Evolutionary conservation across 306 rosid species (phyloP).

Genomic region (Ammopiptanthus mongolicus): DNA sequence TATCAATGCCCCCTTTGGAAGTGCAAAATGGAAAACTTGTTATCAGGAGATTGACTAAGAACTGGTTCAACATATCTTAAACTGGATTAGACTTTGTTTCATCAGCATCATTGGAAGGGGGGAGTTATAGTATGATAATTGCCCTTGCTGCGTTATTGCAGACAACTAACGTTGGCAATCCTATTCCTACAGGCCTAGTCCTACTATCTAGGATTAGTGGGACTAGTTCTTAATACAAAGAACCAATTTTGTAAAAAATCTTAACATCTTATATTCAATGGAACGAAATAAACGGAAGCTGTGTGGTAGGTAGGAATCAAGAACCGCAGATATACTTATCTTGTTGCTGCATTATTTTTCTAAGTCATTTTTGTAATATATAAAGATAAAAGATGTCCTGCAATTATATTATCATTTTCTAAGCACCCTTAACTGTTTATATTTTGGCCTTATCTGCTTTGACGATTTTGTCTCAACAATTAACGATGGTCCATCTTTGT

Average conservation of each 20-base stretch:
- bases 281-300: constrained; percentile 36
- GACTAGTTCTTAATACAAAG: constrained; percentile 23
- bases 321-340: constrained; percentile 25
- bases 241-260: constrained; percentile 26
- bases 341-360: constrained; percentile 30
- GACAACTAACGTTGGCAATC: constrained; percentile 20
- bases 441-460: constrained; percentile 19
- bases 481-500: not conserved
- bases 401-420: constrained; percentile 9
- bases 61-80: not conserved
- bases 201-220: constrained; percentile 13
- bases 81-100: constrained; percentile 20
- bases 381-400: not conserved
- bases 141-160: constrained; percentile 17
- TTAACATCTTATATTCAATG: constrained; percentile 20
- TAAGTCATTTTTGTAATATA: constrained; percentile 10
- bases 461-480: constrained; percentile 20
- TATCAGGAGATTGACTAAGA: not conserved
- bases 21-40: not conserved
- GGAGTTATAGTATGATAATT: not conserved
- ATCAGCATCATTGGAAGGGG: constrained; percentile 6
- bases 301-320: constrained; percentile 42
- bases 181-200: constrained; percentile 17
- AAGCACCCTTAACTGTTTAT: not conserved
- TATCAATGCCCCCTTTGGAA: not conserved